Evolutionary conservation across 2,329 filamentous ascomycete species (phyloP).

Genomic region (Chaetomium globosum): DNA sequence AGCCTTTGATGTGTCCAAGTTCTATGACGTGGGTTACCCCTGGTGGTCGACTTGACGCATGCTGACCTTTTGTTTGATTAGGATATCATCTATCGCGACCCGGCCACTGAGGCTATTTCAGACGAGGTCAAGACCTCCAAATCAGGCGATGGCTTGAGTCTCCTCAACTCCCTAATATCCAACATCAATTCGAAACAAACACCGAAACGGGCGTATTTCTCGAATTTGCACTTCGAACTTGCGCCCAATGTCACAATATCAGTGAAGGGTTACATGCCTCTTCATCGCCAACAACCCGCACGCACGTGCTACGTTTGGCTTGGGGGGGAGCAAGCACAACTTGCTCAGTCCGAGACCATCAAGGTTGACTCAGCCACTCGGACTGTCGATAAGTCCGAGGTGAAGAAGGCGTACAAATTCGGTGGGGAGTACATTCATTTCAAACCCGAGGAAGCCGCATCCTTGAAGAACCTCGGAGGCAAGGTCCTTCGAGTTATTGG

Average conservation of each 20-base stretch:
- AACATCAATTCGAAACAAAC: constrained; percentile 90
- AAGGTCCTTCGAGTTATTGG: constrained; percentile 87
- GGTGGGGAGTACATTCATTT: constrained; percentile 89
- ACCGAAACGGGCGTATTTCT: constrained; percentile 82
- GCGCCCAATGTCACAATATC: constrained; percentile 83
- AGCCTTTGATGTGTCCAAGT: constrained; percentile 78
- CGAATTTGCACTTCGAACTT: constrained; percentile 82
- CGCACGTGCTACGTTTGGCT: constrained; percentile 87
- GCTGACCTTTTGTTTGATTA: constrained; percentile 41
- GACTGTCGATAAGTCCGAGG: constrained; percentile 76
- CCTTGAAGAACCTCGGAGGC: constrained; percentile 76
- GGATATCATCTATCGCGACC: constrained; percentile 88
- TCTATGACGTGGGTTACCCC: constrained; percentile 75
- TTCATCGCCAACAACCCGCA: constrained; percentile 80
- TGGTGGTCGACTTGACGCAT: neutral
- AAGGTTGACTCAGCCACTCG: constrained; percentile 77
- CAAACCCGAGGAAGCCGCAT: constrained; percentile 77
- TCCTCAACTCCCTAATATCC: constrained; percentile 78
- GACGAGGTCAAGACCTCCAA: constrained; percentile 64
- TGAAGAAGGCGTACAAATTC: constrained; percentile 94
- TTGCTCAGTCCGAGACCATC: constrained; percentile 73
- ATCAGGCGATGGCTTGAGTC: constrained; percentile 72
- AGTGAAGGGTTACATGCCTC: constrained; percentile 87
- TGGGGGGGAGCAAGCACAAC: constrained; percentile 80
- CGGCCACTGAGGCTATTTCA: constrained; percentile 68